Conservation (phyloP, 208 protist species). For the Strigomonas culicis region DNA sequence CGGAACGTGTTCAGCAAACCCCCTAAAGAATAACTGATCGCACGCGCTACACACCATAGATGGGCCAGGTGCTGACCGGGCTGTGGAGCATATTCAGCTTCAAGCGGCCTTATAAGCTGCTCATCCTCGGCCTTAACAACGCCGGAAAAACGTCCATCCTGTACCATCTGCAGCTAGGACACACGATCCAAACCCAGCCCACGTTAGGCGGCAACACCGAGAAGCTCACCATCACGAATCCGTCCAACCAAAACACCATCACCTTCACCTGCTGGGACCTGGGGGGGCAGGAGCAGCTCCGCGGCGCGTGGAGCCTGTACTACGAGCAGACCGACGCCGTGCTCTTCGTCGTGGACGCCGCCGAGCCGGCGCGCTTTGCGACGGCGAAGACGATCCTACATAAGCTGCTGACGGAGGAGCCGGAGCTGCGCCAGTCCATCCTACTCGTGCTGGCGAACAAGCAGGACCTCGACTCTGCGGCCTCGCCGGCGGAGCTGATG, state of each 20-base stretch:
- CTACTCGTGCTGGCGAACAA: slow-evolving; percentile 97
- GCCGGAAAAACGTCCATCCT: slow-evolving; percentile 98
- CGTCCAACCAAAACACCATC: slow-evolving; percentile 73
- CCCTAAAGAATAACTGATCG: background rate
- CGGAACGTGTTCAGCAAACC: background rate
- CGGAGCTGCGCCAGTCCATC: slow-evolving; percentile 71
- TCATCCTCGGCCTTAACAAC: slow-evolving; percentile 96
- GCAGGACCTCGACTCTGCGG: slow-evolving; percentile 90
- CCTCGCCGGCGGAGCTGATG: slow-evolving; percentile 76
- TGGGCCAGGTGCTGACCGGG: slow-evolving; percentile 66
- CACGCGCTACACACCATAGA: slow-evolving; percentile 13
- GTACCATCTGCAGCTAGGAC: slow-evolving; percentile 97
- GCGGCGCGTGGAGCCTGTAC: slow-evolving; percentile 95
- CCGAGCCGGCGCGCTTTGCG: slow-evolving; percentile 69
- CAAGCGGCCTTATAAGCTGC: slow-evolving; percentile 73
- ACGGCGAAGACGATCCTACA: slow-evolving; percentile 84
- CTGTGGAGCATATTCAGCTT: slow-evolving; percentile 60
- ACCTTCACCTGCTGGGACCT: slow-evolving; percentile 98
- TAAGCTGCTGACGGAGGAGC: slow-evolving; percentile 75
- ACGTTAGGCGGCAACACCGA: slow-evolving; percentile 98
- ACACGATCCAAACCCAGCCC: slow-evolving; percentile 96
- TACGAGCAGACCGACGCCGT: slow-evolving; percentile 95
- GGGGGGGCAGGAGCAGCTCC: slow-evolving; percentile 90
- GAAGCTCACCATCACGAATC: slow-evolving; percentile 96
- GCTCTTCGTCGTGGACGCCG: slow-evolving; percentile 93